Conservation (phyloP, 108 stramenopile species). For the Fragilaria crotonensis region DNA sequence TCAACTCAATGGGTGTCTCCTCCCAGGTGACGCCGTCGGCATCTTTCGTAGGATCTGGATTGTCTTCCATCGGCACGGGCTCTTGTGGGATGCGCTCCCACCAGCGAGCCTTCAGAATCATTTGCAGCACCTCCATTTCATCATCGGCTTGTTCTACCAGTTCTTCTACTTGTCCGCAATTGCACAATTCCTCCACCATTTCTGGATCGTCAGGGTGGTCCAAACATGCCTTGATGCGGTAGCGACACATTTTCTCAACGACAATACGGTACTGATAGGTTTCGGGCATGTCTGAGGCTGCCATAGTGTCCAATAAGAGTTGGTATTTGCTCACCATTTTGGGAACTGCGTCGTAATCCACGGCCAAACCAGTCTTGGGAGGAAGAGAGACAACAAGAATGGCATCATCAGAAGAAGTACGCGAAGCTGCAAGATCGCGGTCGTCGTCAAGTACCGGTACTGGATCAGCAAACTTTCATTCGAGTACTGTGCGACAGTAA, state of each 20-base stretch:
- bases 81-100: slow-evolving; percentile 83
- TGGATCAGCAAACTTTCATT: no score
- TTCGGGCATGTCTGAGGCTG: slow-evolving; percentile 80
- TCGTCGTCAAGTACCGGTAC: no score
- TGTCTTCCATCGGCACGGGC: no score
- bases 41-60: no score
- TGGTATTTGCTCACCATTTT: slow-evolving; percentile 78
- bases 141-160: slow-evolving; percentile 85
- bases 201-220: slow-evolving; percentile 80
- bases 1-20: no score
- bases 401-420: background rate
- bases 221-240: slow-evolving; percentile 60
- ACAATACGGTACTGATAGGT: slow-evolving; percentile 78
- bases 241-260: slow-evolving; percentile 71
- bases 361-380: slow-evolving; percentile 71
- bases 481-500: no score
- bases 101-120: slow-evolving; percentile 72
- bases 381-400: background rate
- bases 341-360: slow-evolving; percentile 78
- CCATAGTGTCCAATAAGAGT: slow-evolving; percentile 75
- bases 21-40: no score
- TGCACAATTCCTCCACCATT: slow-evolving; percentile 73
- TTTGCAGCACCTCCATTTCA: slow-evolving; percentile 85
- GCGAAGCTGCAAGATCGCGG: no score
- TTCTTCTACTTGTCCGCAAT: slow-evolving; percentile 90